Conservation (phyloP, 352 stramenopile species). For the Blastocystis sp. region DNA sequence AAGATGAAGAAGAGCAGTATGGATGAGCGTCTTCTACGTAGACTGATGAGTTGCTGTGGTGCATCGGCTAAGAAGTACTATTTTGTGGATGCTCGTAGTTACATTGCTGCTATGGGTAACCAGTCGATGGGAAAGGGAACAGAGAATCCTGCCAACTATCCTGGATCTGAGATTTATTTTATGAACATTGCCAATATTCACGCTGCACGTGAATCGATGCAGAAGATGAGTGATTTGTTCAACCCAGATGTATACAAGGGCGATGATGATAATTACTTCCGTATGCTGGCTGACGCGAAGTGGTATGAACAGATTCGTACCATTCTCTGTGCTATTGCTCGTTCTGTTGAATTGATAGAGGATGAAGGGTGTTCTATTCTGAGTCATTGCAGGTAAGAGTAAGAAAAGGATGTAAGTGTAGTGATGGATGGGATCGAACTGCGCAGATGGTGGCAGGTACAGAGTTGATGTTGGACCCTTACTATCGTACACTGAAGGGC, state of each 20-base stretch:
- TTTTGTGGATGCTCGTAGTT: conserved; percentile 81
- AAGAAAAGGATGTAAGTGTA: not conserved
- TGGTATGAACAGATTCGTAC: conserved; percentile 91
- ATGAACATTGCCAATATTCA: conserved; percentile 99
- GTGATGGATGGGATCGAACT: conserved; percentile 98
- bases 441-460: conserved; percentile 89
- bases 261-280: conserved; percentile 86
- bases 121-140: conserved; percentile 84
- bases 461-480: conserved; percentile 93
- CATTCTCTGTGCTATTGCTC: conserved; percentile 86
- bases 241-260: conserved; percentile 72
- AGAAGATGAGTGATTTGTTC: conserved; percentile 75
- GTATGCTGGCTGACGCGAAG: conserved; percentile 84
- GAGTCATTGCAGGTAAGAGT: conserved; percentile 84
- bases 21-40: conserved; percentile 85
- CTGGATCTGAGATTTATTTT: conserved; percentile 86
- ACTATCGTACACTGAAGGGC: conserved; percentile 92
- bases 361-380: conserved; percentile 88
- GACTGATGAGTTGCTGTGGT: conserved; percentile 77
- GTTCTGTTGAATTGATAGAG: conserved; percentile 87
- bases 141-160: conserved; percentile 91
- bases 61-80: conserved; percentile 69
- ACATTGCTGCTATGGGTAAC: conserved; percentile 81
- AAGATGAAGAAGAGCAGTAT: conserved; percentile 83
- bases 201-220: conserved; percentile 86